Evolutionary conservation across 225 moss, liverwort and hornwort genomes (phyloP).

Genomic region (Sphagnum tenellum): DNA sequence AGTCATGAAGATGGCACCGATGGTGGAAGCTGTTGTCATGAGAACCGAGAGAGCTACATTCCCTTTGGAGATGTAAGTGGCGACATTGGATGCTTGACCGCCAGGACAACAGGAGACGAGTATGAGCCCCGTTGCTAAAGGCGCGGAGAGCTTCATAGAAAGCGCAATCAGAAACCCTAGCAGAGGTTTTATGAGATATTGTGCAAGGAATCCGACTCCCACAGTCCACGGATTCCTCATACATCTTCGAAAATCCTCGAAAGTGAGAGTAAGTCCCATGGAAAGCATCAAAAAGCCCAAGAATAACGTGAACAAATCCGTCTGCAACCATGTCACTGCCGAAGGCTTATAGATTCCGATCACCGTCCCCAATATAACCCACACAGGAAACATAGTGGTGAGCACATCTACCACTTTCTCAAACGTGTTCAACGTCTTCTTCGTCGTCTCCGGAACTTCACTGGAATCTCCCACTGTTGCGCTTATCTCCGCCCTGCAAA

Average conservation of each 20-base stretch:
- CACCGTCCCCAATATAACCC: conserved; percentile 89
- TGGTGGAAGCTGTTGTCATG: conserved; percentile 98
- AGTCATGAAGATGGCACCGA: conserved; percentile 96
- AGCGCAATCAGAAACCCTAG: conserved; percentile 87
- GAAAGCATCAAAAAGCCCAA: conserved; percentile 93
- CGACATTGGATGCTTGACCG: conserved; percentile 97
- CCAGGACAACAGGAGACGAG: conserved; percentile 96
- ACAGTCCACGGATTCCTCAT: conserved; percentile 97
- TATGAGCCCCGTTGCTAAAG: conserved; percentile 89
- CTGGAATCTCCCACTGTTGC: conserved; percentile 25
- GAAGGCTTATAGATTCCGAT: conserved; percentile 91
- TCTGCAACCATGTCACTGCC: conserved; percentile 96
- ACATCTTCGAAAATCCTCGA: conserved; percentile 84
- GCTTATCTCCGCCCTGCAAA: conserved; percentile 56
- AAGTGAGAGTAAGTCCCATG: conserved; percentile 91
- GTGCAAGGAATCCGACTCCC: conserved; percentile 94
- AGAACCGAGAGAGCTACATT: conserved; percentile 97
- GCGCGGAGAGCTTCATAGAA: conserved; percentile 78
- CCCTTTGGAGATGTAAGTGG: conserved; percentile 98
- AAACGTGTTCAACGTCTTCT: conserved; percentile 48
- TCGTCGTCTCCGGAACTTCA: conserved; percentile 20
- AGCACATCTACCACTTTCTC: conserved; percentile 92
- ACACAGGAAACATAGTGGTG: conserved; percentile 95
- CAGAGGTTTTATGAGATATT: conserved; percentile 78
- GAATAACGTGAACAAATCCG: conserved; percentile 76